Base-by-base conservation (phyloP, 352 stramenopile genomes). In the Blastocystis sp. region DNA sequence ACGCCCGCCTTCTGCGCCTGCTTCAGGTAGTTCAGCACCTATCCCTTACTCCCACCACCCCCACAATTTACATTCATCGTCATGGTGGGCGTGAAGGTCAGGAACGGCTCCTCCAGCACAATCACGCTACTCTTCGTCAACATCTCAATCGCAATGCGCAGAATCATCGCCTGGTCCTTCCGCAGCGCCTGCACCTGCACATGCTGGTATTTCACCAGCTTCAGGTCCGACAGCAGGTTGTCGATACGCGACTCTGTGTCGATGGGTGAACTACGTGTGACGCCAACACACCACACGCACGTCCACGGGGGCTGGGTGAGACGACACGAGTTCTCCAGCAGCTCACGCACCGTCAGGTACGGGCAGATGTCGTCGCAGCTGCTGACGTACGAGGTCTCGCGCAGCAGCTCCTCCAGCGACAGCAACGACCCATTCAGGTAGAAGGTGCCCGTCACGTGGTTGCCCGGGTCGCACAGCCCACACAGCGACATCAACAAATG, bases 401-500 rank as follows among this genome's bases (percentile, higher is more conserved):
- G 24, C 6, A 85, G 41, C 33, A 85, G 29, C 13, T 85, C 74
- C 19, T 37, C 35, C 2, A 69, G 37, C 10, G 41, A 35, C 4
- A 85, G 74, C 51, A 85, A 0, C 4, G 50, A n/a, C 9, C 74
- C 74, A 45, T 85, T 85, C 55, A 85, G 50, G 37, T 67, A 85
- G 55, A 85, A 85, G 13, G 74, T 85, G 35, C 74, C 74, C 13
- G 41, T 59, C 0, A 85, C 74, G 16, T 69, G 50, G 61, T 85
- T 85, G 26, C 74, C 50, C 24, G 55, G 21, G 33, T 85, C 74
- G 61, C 16, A 85, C 19, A 85, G 10, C 0, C 74, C 74, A 39
- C 74, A 85, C 45, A 85, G 74, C 65, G 74, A 50, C 74, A 85
- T 85, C 12, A 85, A 55, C 3, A 85, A 29, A 35, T 85, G 74